A percentile compares a stretch with the other conserved stretches of the same genome.
Conservation (phyloP, 2,329 filamentous ascomycete species). For the Penicillium sp. region DNA sequence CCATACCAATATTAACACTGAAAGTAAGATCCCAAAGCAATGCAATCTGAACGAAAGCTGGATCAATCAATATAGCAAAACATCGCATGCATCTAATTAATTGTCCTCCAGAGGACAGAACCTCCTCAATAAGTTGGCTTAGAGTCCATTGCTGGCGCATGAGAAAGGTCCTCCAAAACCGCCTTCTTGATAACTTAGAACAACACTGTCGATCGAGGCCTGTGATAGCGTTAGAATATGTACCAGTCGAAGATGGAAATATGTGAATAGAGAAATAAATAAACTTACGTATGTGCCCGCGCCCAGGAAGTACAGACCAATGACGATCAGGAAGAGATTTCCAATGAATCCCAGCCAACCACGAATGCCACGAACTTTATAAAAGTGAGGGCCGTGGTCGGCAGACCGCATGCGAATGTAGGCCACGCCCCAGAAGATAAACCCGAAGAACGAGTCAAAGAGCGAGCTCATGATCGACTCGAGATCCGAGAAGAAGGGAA, state of each 20-base stretch:
- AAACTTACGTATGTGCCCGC: conserved; percentile 69
- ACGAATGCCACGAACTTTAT: conserved; percentile 37
- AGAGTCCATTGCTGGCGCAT: conserved; percentile 53
- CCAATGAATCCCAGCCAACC: conserved; percentile 47
- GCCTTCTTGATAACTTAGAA: conserved; percentile 64
- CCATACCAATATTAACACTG: not conserved
- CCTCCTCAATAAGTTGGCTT: conserved; percentile 10
- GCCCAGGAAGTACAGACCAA: conserved; percentile 76
- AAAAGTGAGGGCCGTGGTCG: conserved; percentile 39
- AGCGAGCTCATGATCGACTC: conserved; percentile 60
- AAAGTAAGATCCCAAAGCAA: not conserved
- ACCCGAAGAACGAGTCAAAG: conserved; percentile 77
- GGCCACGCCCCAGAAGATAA: conserved; percentile 71
- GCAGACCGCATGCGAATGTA: conserved; percentile 43
- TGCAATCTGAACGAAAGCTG: not conserved
- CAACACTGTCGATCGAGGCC: conserved; percentile 44
- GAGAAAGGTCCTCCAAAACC: conserved; percentile 69
- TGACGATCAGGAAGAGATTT: conserved; percentile 68
- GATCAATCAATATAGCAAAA: not conserved
- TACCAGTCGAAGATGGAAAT: not conserved
- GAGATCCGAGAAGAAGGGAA: conserved; percentile 82
- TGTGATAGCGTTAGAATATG: conserved; percentile 17
- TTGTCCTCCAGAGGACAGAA: not conserved
- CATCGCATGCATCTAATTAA: not conserved
- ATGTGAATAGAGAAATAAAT: conserved; percentile 38